phyloP scores from a whole-genome alignment of 768 basidiomycete genomes.

The Tubosaeta sp. region DNA sequence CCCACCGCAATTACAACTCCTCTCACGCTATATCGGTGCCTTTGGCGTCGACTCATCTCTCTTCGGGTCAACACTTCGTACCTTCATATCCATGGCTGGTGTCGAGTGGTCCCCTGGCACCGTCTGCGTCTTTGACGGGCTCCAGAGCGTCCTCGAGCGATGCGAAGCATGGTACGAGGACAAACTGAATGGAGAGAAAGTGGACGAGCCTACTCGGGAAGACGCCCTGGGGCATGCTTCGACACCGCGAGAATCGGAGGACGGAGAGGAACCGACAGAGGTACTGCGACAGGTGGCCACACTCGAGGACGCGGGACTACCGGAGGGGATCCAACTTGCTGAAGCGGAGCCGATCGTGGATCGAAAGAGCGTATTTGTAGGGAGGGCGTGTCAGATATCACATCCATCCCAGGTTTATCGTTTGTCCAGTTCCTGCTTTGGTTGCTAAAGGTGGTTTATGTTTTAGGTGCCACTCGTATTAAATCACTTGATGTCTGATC shows the following conservation, averaged over 20 bases:
- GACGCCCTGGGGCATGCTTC: constrained; percentile 36
- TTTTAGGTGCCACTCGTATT: constrained; percentile 66
- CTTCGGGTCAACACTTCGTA: constrained; percentile 75
- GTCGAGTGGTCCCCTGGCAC: constrained; percentile 72
- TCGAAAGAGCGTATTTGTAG: constrained; percentile 81
- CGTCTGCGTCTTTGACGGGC: constrained; percentile 84
- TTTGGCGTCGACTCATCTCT: constrained; percentile 70
- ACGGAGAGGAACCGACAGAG: constrained; percentile 2
- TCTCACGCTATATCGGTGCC: constrained; percentile 79
- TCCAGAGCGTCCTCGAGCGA: constrained; percentile 68
- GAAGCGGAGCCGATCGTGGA: constrained; percentile 80
- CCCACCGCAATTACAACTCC: constrained; percentile 79
- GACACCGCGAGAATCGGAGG: constrained; percentile 7
- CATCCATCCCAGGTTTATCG: constrained; percentile 67
- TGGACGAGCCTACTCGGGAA: constrained; percentile 52
- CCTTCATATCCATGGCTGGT: constrained; percentile 72
- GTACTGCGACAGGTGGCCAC: constrained; percentile 1
- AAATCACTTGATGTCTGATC: constrained; percentile 63
- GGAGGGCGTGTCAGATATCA: constrained; percentile 76
- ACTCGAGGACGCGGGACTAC: constrained; percentile 32
- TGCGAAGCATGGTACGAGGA: constrained; percentile 70
- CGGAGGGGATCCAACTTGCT: constrained; percentile 61
- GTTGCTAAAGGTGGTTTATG: background rate
- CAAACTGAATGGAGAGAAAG: constrained; percentile 52
- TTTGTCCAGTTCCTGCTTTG: background rate